A percentile compares a stretch with the other conserved stretches of the same genome.
These are phyloP conservation scores for Willaertia magna DNA, from an alignment of 208 protist genomes.

Conservation along the genomic window DNA sequence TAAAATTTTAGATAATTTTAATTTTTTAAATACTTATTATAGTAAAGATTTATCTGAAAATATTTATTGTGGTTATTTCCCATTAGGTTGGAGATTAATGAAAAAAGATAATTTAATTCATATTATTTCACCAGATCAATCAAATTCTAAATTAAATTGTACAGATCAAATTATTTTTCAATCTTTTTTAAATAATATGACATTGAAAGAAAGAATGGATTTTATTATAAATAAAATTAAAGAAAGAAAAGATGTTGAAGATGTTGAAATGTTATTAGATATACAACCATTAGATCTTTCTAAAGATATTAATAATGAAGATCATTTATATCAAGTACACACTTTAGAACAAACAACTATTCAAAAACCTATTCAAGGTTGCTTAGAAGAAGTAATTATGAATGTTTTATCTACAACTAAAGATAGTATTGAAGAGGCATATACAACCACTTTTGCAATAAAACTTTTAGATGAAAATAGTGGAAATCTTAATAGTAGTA, in stretches of 20 bases:
- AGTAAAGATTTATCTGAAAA: neutral
- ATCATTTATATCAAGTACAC: too few species aligned
- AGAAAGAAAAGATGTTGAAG: neutral
- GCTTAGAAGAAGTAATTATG: too few species aligned
- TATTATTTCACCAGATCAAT: neutral
- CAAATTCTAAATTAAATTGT: neutral
- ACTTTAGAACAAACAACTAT: too few species aligned
- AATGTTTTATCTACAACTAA: too few species aligned
- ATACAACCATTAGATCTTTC: too few species aligned
- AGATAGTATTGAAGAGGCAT: neutral
- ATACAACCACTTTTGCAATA: neutral
- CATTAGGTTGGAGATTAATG: neutral
- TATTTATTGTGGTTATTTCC: neutral
- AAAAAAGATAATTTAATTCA: neutral
- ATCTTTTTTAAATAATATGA: neutral
- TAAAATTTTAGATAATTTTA: neutral
- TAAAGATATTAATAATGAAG: too few species aligned
- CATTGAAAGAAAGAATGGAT: neutral
- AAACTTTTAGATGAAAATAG: too few species aligned
- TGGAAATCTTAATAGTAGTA: too few species aligned
- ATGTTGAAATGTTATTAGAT: neutral
- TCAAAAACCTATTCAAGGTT: too few species aligned
- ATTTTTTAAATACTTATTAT: neutral
- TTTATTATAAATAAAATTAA: neutral
- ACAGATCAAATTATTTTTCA: neutral